Evolutionary conservation across 352 stramenopile genomes (phyloP), one percentile per base, ranked within the genome.

Genomic region (Globisporangium recalcitrans): DNA sequence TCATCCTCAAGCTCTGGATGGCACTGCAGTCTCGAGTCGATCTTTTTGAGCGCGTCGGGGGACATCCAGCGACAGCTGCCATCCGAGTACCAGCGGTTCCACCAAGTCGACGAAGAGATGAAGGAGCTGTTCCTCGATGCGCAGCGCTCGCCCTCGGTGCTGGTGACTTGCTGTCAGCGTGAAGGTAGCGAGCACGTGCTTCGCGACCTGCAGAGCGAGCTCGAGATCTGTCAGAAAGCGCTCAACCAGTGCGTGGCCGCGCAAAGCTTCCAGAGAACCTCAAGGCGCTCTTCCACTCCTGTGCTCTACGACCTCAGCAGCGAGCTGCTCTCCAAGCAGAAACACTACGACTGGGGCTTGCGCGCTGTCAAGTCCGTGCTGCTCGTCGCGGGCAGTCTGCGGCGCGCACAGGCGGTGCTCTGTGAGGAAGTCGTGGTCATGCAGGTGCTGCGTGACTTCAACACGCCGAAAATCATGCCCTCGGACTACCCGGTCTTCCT

Each of bases 281-380:
- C 19, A 98, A 98, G 68, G 91, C 91, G 6, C 65, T 97, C 14
- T 98, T 98, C 58, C 84, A 91, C 7, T 94, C 80, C 0, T 98
- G 91, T 62, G 24, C 72, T 97, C 1, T 97, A 97, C 58, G 72
- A 90, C 48, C 75, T 97, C n/a, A 91, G 81, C 38, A 82, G 73
- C 13, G 89, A 97, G 52, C 48, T 97, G 27, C 72, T 97, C 0
- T 92, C 79, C 14, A 93, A 92, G 58, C 85, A 94, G 46, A 91
- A 85, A 40, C 90, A 97, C 62, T 97, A 98, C 63, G 96, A 98
- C 72, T 98, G 94, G 94, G 96, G 96, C 0, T 62, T 98, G 22
- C 87, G 96, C 9, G 91, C 96, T 1, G 93, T 98, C 8, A 98
- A 98, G 63, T 98, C 94, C 10, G 96, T 98, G 19, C 78, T 98